Evolutionary conservation across 805 yeast species (phyloP).

Genomic region (Lachancea lanzarotensis): DNA sequence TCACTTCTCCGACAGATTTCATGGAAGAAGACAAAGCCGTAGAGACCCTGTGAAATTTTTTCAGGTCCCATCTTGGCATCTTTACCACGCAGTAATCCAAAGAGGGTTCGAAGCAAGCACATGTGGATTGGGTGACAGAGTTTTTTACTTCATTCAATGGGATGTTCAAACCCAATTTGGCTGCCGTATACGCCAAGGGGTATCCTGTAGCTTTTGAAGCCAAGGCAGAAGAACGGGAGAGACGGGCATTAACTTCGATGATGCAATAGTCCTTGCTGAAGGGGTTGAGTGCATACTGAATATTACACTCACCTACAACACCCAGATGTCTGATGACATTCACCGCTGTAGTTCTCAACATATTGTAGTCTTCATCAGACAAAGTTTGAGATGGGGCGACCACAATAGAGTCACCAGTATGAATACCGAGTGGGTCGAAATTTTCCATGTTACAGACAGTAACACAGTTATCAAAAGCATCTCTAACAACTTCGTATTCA

Average conservation of each 20-base stretch:
- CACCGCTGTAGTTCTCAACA: conserved; percentile 96
- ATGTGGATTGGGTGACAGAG: conserved; percentile 88
- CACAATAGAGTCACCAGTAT: conserved; percentile 98
- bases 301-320: conserved; percentile 98
- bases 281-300: conserved; percentile 94
- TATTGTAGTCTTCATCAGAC: conserved; percentile 94
- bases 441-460: conserved; percentile 99
- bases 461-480: conserved; percentile 93
- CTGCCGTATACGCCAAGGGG: conserved; percentile 97
- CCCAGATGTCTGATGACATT: conserved; percentile 95
- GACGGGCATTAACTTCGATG: conserved; percentile 95
- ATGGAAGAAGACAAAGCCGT: conserved; percentile 82
- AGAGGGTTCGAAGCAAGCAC: conserved; percentile 96
- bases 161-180: conserved; percentile 88
- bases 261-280: conserved; percentile 91
- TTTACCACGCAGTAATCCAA: conserved; percentile 94
- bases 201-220: conserved; percentile 99
- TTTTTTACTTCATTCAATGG: conserved; percentile 87
- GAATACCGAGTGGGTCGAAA: conserved; percentile 97
- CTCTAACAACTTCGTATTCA: conserved; percentile 98
- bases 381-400: conserved; percentile 98
- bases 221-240: conserved; percentile 96
- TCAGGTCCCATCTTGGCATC: conserved; percentile 98
- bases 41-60: conserved; percentile 90
- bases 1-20: conserved; percentile 99